Base-by-base conservation (phyloP, 2,329 filamentous ascomycete species). In the Davidsoniella australis region DNA sequence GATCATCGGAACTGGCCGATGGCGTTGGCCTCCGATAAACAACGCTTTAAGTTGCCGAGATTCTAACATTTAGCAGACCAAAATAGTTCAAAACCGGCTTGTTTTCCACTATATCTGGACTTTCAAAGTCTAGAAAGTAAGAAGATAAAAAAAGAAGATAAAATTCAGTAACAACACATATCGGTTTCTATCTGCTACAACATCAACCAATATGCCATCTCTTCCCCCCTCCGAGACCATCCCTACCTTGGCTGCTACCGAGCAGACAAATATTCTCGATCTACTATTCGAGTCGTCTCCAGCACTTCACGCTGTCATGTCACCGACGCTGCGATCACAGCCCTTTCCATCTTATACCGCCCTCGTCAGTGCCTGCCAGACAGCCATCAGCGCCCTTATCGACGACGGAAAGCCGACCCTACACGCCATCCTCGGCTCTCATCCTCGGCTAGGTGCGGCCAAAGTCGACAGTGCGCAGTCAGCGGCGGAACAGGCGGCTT, bases 381-480 rank as follows among this genome's bases (percentile, higher is more conserved):
- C 68, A 8, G 72, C 79, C 56, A 71, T 94, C 48, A 70, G 70
- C 9, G 68, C 70, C 2, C 69, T 88, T 2, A 3, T 66, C 66
- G 53, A 71, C 61, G 53, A 62, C 53, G 49, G 56, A 29, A 16
- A 67, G 5, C 58, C 66, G 45, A 75, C 69, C 53, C 71, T 95
- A 0, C 75, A 85, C 41, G 69, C 70, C 14, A 88, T 94, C 51
- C 69, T 95, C 1, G 78, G 77, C 47, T 80, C 85, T 7, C 88
- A 95, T 62, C 88, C 88, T 1, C 75, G 88, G 2, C 73, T 95
- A 7, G 88, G 88, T 10, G 82, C 80, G 57, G 81, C 82, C 63
- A 84, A 81, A 60, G 78, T 87, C 39, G 81, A 86, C n/a, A 93
- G 84, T 58, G 80, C 76, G 47, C 76, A 88, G 64, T 91, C 84